Base-by-base conservation (phyloP, 345 rosid genomes). In the Sonneratia alba region DNA sequence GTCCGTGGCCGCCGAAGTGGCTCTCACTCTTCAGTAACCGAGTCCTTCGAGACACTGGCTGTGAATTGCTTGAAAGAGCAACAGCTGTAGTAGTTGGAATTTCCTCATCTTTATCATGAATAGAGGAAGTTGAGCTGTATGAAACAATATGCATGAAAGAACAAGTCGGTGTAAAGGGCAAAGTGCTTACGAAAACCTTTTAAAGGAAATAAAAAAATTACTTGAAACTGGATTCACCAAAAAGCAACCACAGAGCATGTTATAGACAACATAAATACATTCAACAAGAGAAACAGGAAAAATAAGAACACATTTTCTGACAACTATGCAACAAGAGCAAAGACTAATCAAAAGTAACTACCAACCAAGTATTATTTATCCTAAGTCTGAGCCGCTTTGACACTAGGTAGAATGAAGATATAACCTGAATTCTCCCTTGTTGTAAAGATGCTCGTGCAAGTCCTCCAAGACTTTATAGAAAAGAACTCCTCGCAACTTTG, bases 371-470 rank as follows among this genome's bases (percentile, higher is more conserved):
- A 34, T 18, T 36, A 13, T 53, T 38, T 19, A 22, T 56, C 45
- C 43, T 37, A 48, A 47, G 53, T 36, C 53, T 21, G 36, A 36
- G 40, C 3, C 6, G 14, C 38, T 38, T 67, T 53, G 13, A 19
- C 11, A n/a, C 3, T 57, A 45, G 45, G 22, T 10, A 55, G 78
- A 68, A 47, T 67, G 24, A 24, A 27, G 7, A 4, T 27, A 67
- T 56, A 79, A 95, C 99, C 99, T 88, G 85, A 85, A 89, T 81
- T 90, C 92, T 77, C 99, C 99, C 85, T 85, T 91, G 78, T 95
- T 95, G 82, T 92, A 95, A 72, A 95, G 91, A 83, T 95, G 99
- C 4, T 86, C 85, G 83, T 92, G 98, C 88, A 95, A 84, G 78
- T 95, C 99, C 83, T 95, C 99, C 81, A 95, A 79, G 77, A 95